Percentiles rank a stretch among this genome's conserved stretches.
Evolutionary conservation across 108 stramenopile species (phyloP).

Genomic region (Fistulifera pelliculosa): DNA sequence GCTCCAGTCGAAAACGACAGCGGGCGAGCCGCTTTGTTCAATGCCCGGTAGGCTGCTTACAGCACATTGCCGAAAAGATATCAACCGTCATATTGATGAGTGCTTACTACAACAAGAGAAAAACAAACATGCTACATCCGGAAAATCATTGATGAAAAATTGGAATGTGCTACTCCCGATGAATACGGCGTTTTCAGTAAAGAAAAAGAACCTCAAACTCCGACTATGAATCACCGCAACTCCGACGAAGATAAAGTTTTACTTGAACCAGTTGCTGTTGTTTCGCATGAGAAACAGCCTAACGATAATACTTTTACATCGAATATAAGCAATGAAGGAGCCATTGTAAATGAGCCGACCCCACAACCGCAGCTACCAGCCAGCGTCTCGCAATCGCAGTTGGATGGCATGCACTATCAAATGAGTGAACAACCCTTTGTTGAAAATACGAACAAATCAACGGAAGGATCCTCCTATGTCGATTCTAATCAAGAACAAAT

Average conservation of each 20-base stretch:
- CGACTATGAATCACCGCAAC: not conserved
- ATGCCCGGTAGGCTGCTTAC: slow-evolving; percentile 41
- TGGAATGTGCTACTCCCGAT: not conserved
- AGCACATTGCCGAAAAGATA: slow-evolving; percentile 21
- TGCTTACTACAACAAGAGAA: slow-evolving; percentile 19
- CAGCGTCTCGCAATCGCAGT: too few species aligned
- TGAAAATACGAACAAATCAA: too few species aligned
- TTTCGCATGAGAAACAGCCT: not conserved
- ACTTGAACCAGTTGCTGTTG: not conserved
- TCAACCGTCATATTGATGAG: slow-evolving; percentile 36
- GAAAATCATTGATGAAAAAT: slow-evolving; percentile 4
- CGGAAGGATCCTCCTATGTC: too few species aligned
- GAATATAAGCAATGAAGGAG: too few species aligned
- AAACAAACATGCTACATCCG: not conserved
- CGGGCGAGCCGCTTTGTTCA: slow-evolving; percentile 25
- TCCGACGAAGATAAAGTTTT: not conserved
- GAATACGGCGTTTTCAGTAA: not conserved
- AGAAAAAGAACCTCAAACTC: too few species aligned
- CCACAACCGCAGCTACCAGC: not conserved
- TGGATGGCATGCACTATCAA: too few species aligned
- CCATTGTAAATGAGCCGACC: not conserved
- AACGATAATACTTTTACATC: too few species aligned
- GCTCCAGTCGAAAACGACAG: not conserved
- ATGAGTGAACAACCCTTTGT: too few species aligned
- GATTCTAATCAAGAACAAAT: too few species aligned